Base-by-base conservation (phyloP, 2,329 filamentous ascomycete genomes). In the Colletotrichum incanum region DNA sequence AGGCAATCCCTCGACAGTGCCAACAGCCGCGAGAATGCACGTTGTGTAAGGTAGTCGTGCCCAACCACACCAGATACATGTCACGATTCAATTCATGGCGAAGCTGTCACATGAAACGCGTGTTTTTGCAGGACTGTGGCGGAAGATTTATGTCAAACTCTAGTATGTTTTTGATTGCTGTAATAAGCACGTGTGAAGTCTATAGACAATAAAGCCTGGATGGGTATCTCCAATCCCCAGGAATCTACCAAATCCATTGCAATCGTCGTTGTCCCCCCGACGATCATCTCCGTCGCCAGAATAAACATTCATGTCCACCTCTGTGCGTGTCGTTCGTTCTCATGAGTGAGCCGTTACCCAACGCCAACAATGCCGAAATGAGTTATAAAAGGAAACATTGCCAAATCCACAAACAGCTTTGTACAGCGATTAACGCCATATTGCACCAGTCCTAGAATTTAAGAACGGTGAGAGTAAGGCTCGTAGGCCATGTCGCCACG, bases 391-490 rank as follows among this genome's bases (percentile, higher is more conserved):
- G 5, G 14, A 49, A 71, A 64, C 18, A 41, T 43, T 62, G 41
- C 43, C 49, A 58, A 62, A 61, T 61, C n/a, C 54, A 16, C 23
- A 43, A 45, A 49, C 26, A 45, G 47, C 50, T 47, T 65, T 43
- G 55, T 65, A 47, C 41, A 59, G 28, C 69, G 23, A 67, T 47
- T 66, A 61, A 34, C 43, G 26, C 55, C 41, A 43, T 16, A 6
- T 47, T 2, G 16, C 9, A 5, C 26, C 28, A 16, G 18, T 41
- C 11, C 16, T 16, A 50, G 20, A 12, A 28, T 61, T 83, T 86
- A 91, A 58, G 84, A 83, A 55, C 85, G 85, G 76, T 91, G 89
- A 63, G 86, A 86, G 81, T 91, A 92, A 45, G 90, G 90, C 86
- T 92, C 90, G 80, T 92, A 92, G 49, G 89, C 89, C 74, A 87